Evolutionary conservation across 1,284 basidiomycete species (phyloP), one percentile per base, ranked within the genome.

Genomic region (Phellinidium pouzarii): DNA sequence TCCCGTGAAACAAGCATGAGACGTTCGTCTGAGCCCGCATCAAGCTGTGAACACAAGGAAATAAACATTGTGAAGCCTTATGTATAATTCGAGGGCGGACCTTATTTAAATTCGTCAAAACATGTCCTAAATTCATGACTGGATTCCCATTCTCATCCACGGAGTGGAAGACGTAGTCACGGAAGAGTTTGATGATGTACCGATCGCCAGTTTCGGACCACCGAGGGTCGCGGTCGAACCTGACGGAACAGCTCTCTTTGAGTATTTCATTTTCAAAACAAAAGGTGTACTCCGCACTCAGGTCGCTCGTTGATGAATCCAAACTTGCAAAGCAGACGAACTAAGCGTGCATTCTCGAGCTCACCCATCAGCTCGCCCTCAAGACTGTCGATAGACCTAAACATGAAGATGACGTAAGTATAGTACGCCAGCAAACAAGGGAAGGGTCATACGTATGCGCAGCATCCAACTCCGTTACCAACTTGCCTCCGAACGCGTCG

Each of bases 181-280:
- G 81, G 79, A 99, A 99, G 47, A 99, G 80, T 74, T 96, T 97
- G 75, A 99, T 80, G 62, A 99, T 92, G 66, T 99, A 99, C 54
- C 94, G 78, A 65, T 99, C 96, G 11, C 96, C 96, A 1, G 95
- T 97, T 66, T 99, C 96, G 6, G 94, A 94, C 95, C 95, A 99
- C 8, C 94, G 79, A 1, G 91, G 82, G 65, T 98, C 95, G 50
- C 91, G 85, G 48, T 95, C 91, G 63, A 98, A 98, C 63, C 93
- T 94, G 60, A 0, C 22, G 8, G 22, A 14, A 36, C 40, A 9
- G 1, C 38, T 7, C 36, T 20, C 19, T 44, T 50, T 50, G 44
- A 27, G 4, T 14, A 20, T 41, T 3, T 34, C 31, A 11, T 34
- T 14, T 14, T 8, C 31, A 22, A 38, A 44, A 29, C 14, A 27